Conservation (phyloP, 1,284 basidiomycete genomes). For the Apiotrichum montevideense region DNA sequence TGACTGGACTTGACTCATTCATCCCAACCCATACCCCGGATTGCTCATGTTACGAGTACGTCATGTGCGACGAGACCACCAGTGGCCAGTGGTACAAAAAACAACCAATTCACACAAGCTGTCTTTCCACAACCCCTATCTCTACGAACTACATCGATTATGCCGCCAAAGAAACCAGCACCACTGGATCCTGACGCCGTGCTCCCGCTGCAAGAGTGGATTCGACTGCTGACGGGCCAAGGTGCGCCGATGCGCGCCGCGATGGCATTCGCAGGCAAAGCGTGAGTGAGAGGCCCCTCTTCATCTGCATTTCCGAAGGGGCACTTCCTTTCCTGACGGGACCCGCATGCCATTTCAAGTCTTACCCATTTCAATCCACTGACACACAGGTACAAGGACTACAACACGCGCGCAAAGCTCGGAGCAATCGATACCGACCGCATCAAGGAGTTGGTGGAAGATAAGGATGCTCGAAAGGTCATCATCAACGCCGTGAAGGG, state of each 20-base stretch:
- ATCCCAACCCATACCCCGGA: too few species aligned
- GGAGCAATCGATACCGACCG: slow-evolving; percentile 57
- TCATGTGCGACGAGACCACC: too few species aligned
- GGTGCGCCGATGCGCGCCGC: slow-evolving; percentile 64
- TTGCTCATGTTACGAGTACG: too few species aligned
- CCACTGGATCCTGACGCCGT: slow-evolving; percentile 18
- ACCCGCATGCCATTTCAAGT: too few species aligned
- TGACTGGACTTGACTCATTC: too few species aligned
- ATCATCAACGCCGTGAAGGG: slow-evolving; percentile 59
- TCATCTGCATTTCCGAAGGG: too few species aligned
- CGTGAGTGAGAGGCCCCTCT: slow-evolving; percentile 51
- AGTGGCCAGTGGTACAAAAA: too few species aligned
- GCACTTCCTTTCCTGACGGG: too few species aligned
- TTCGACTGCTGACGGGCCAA: slow-evolving; percentile 63
- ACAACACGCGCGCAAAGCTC: slow-evolving; percentile 59
- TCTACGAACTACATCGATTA: neutral
- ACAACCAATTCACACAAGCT: too few species aligned
- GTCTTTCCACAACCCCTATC: too few species aligned
- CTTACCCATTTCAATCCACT: too few species aligned
- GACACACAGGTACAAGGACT: slow-evolving; percentile 61
- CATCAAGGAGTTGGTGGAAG: slow-evolving; percentile 57
- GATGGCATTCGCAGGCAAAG: slow-evolving; percentile 68
- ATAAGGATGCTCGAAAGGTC: slow-evolving; percentile 63
- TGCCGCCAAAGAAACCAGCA: slow-evolving; percentile 25
- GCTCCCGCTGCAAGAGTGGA: slow-evolving; percentile 63